These are phyloP conservation scores for Taiozyma sp. DNA, from an alignment of 1,139 yeast species.

Conservation along the genomic window DNA sequence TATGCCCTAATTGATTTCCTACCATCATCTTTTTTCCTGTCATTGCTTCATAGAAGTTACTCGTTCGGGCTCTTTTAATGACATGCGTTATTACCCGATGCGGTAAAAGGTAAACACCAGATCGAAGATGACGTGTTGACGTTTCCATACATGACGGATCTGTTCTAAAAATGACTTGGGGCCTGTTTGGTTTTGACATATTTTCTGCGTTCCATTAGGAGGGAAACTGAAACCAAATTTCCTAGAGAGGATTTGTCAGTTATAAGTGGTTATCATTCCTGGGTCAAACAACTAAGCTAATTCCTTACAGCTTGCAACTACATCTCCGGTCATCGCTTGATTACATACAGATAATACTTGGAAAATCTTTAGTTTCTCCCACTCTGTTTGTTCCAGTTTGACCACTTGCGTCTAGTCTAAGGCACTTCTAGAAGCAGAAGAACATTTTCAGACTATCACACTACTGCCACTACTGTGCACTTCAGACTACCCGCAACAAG, in stretches of 20 bases:
- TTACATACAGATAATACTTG: not conserved
- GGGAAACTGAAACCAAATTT: not conserved
- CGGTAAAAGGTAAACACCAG: slow-evolving; percentile 7
- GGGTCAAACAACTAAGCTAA: not conserved
- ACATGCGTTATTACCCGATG: slow-evolving; percentile 1
- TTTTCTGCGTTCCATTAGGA: not conserved
- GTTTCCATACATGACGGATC: not conserved
- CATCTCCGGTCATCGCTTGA: not conserved
- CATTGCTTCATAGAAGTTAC: not conserved
- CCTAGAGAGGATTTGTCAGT: not conserved
- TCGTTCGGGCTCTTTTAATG: not conserved
- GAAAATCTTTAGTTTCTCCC: not conserved
- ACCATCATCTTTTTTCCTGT: no score
- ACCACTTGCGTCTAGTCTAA: not conserved
- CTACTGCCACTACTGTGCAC: no score
- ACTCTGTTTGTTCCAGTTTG: not conserved
- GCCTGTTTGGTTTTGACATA: not conserved
- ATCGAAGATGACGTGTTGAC: not conserved
- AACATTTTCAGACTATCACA: not conserved
- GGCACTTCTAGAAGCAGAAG: no score
- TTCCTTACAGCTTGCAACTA: not conserved
- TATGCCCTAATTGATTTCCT: not conserved
- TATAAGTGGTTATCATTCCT: not conserved
- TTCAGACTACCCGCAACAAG: not conserved
- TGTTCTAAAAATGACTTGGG: not conserved